A percentile compares a stretch with the other conserved stretches of the same genome.
Evolutionary conservation across 2,329 filamentous ascomycete species (phyloP).

Genomic region (Hymenoscyphus infarciens): DNA sequence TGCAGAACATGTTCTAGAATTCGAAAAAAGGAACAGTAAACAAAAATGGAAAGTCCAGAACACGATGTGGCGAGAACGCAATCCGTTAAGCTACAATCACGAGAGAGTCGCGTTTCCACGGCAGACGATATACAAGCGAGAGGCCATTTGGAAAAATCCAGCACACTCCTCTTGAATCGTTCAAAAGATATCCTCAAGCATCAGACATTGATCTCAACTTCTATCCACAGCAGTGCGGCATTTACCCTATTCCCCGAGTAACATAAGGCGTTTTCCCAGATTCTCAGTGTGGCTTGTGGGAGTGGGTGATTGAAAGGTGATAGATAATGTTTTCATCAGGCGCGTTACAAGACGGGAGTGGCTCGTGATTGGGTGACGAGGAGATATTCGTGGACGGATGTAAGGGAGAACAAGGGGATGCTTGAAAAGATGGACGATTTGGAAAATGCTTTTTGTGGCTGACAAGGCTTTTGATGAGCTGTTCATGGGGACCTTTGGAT

Average conservation of each 20-base stretch:
- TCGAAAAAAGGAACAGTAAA: too few species aligned
- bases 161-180: too few species aligned
- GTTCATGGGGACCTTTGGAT: background rate
- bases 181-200: too few species aligned
- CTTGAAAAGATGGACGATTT: background rate
- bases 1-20: too few species aligned
- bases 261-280: background rate
- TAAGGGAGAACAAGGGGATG: constrained; percentile 1
- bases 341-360: background rate
- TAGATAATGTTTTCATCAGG: background rate
- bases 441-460: constrained; percentile 2
- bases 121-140: too few species aligned
- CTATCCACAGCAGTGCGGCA: background rate
- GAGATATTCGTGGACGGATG: background rate
- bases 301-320: background rate
- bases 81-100: too few species aligned
- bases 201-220: too few species aligned
- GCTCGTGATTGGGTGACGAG: background rate
- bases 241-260: background rate
- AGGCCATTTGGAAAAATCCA: too few species aligned
- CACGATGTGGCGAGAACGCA: too few species aligned
- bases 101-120: too few species aligned
- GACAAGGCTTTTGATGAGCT: background rate
- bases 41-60: too few species aligned
- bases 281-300: background rate